These are phyloP conservation scores for Omphalotus guepiniiformis DNA, from an alignment of 768 basidiomycete species.

Conservation along the genomic window DNA sequence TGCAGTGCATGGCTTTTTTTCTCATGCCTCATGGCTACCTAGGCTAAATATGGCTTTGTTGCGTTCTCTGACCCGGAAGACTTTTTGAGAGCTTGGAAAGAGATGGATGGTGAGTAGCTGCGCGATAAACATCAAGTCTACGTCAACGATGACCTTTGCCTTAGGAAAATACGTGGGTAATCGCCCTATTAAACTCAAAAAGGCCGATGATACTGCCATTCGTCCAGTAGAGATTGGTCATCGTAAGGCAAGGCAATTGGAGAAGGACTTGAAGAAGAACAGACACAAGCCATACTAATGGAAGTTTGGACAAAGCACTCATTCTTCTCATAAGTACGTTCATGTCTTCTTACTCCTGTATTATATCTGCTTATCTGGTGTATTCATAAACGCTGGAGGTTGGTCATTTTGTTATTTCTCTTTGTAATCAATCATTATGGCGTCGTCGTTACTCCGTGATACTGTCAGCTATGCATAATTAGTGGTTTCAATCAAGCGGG, in stretches of 20 bases:
- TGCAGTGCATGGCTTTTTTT: not conserved
- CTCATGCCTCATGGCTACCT: constrained; percentile 10
- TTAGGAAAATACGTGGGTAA: constrained; percentile 96
- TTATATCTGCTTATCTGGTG: no score
- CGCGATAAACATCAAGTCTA: no score
- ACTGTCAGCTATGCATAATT: no score
- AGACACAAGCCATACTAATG: constrained; percentile 74
- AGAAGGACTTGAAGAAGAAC: constrained; percentile 88
- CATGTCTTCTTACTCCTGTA: no score
- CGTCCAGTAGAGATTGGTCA: constrained; percentile 92
- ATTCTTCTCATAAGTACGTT: no score
- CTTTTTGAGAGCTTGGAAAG: constrained; percentile 97
- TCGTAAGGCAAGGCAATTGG: constrained; percentile 86
- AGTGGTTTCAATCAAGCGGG: no score
- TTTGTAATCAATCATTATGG: no score
- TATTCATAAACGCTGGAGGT: no score
- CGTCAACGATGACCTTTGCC: constrained; percentile 9
- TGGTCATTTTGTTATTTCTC: no score
- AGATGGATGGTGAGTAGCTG: constrained; percentile 94
- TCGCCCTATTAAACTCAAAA: constrained; percentile 93
- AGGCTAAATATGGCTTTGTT: constrained; percentile 98
- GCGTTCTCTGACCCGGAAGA: constrained; percentile 98
- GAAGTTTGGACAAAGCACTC: no score
- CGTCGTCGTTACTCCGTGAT: no score
- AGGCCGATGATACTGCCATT: constrained; percentile 83